Percentiles rank a stretch among this genome's conserved stretches.
phyloP scores from a whole-genome alignment of 805 yeast genomes.

The Lipomyces chichibuensis region DNA sequence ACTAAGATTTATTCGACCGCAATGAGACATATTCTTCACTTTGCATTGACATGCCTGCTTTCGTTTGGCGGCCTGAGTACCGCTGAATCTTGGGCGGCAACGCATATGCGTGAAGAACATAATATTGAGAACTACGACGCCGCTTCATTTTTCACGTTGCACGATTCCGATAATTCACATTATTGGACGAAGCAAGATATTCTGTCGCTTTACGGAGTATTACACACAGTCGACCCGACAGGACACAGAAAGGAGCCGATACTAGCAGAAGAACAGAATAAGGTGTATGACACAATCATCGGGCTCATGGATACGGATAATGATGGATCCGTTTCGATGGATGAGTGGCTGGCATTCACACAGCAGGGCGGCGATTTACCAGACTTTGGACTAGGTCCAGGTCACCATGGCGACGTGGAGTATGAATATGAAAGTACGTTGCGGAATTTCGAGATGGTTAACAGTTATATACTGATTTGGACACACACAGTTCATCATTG shows the following conservation, averaged over 20 bases:
- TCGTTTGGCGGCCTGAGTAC: background rate
- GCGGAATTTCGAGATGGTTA: background rate
- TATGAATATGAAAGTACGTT: conserved; percentile 71
- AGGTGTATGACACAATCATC: conserved; percentile 61
- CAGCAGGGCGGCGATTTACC: conserved; percentile 74
- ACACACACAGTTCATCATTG: conserved; percentile 91
- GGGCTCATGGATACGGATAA: conserved; percentile 63
- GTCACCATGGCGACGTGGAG: conserved; percentile 93
- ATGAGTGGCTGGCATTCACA: conserved; percentile 71
- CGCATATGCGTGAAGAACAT: conserved; percentile 94
- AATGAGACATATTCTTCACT: background rate
- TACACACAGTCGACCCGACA: conserved; percentile 47
- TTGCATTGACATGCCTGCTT: background rate
- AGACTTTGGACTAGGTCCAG: conserved; percentile 90
- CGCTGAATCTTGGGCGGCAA: conserved; percentile 62
- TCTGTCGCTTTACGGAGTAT: conserved; percentile 76
- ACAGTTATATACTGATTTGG: conserved; percentile 42
- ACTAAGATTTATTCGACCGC: background rate
- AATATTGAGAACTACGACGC: conserved; percentile 73
- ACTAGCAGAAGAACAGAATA: conserved; percentile 55
- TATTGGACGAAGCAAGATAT: conserved; percentile 71
- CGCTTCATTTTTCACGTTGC: conserved; percentile 74
- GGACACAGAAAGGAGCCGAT: conserved; percentile 50
- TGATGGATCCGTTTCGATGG: conserved; percentile 65
- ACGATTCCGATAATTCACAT: conserved; percentile 60